Evolutionary conservation across 179 eudicot species (phyloP), one percentile per base, ranked within the genome.

Genomic region (Carnegiea gigantea): DNA sequence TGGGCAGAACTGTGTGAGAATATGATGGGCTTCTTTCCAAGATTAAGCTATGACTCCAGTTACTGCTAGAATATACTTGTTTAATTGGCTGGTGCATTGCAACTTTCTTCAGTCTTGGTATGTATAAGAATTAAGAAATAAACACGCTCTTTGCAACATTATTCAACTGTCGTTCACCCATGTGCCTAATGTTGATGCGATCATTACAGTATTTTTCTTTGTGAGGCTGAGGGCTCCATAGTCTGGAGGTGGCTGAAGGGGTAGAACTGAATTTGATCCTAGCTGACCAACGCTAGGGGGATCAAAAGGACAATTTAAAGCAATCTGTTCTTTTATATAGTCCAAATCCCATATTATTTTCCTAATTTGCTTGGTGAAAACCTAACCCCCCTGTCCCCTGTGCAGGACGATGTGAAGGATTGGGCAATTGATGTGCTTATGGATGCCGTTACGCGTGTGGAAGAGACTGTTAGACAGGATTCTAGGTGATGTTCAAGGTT

Each of bases 401-500:
- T 79, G 83, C 92, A 93, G 98, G 98, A 91, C 80, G 98, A 93
- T 88, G 78, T 94, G 71, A 94, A 94, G 87, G 97, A 94, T 67
- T 93, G 98, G 97, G 90, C 92, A 18, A 81, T 91, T 23, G 98
- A 93, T 84, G 94, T 92, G 43, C 88, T 94, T 46, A 93, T 93
- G 86, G 94, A 93, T 82, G 98, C 97, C 40, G 81, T 94, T 74
- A 88, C 96, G 6, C 89, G 98, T 23, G 98, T 80, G 44, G 97
- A 94, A 87, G 98, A 94, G 78, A 90, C 84, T 80, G 91, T 84
- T 53, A 90, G 73, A 79, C 81, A 80, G 23, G 79, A 87, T 73
- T 84, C 91, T 20, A 87, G 84, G 76, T 90, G 89, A 87, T 54
- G 43, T 64, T 44, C 20, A 72, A 64, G 30, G 23, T 5, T 73